Evolutionary conservation across 2,329 filamentous ascomycete species (phyloP).

Genomic region (Fusarium phyllophilum): DNA sequence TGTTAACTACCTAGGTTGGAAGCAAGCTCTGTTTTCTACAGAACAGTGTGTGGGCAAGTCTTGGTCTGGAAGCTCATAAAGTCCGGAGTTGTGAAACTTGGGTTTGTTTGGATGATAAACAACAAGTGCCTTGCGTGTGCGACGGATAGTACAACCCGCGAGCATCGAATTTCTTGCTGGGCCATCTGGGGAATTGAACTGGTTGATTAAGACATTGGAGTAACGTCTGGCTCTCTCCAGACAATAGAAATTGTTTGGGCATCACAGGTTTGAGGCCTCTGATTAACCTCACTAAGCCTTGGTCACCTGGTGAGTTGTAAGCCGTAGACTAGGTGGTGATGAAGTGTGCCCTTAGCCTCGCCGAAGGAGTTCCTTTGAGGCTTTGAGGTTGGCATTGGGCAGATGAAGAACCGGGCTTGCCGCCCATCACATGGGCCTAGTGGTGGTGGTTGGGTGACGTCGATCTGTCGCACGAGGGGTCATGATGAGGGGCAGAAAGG

Average conservation of each 20-base stretch:
- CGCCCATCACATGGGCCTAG: slow-evolving; percentile 33
- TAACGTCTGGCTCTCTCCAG: not conserved
- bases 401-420: slow-evolving; percentile 31
- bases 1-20: not conserved
- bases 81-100: slow-evolving; percentile 23
- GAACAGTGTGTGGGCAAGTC: slow-evolving; percentile 5
- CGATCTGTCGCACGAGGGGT: slow-evolving; percentile 22
- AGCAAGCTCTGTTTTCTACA: slow-evolving; percentile 10
- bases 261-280: not conserved
- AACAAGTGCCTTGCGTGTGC: slow-evolving; percentile 10
- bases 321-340: not conserved
- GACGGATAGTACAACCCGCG: not conserved
- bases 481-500: slow-evolving; percentile 16
- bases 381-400: slow-evolving; percentile 1
- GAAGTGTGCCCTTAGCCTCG: not conserved
- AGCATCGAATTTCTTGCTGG: slow-evolving; percentile 5
- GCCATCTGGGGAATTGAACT: not conserved
- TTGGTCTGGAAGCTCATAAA: slow-evolving; percentile 16
- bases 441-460: slow-evolving; percentile 31
- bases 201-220: not conserved
- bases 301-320: not conserved
- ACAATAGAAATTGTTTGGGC: not conserved
- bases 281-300: not conserved
- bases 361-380: slow-evolving; percentile 4
- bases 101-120: not conserved